Evolutionary conservation across 495 filamentous ascomycete species (phyloP).

Genomic region (Hyaloscypha hepaticicola): DNA sequence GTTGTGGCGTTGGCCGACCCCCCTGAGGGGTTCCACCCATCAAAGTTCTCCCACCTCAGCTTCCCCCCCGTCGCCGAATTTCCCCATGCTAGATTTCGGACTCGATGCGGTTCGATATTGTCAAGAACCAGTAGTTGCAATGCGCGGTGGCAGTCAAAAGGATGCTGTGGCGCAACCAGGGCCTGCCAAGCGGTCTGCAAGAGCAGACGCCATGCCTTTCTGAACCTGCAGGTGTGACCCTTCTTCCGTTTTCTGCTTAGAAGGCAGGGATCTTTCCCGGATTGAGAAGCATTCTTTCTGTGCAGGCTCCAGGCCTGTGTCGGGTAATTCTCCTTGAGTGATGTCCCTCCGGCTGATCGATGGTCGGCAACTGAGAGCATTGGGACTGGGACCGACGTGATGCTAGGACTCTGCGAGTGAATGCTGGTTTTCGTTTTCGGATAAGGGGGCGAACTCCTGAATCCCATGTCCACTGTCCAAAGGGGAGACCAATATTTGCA

Average conservation of each 20-base stretch:
- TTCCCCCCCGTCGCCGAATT: background rate
- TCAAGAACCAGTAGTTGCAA: background rate
- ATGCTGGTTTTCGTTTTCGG: background rate
- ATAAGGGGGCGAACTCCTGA: background rate
- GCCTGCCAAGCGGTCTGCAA: background rate
- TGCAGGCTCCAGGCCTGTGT: conserved; percentile 1
- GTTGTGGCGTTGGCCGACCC: background rate
- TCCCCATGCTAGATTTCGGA: background rate
- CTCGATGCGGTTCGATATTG: background rate
- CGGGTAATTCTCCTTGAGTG: background rate
- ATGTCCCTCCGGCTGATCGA: background rate
- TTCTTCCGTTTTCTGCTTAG: background rate
- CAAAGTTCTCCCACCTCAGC: background rate
- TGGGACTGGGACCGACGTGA: background rate
- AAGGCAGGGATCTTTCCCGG: conserved; percentile 10
- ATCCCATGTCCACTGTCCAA: background rate
- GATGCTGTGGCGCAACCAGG: background rate
- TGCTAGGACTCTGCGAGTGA: background rate
- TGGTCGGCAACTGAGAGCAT: background rate
- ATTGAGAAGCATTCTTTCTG: conserved; percentile 12
- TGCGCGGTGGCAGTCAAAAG: background rate
- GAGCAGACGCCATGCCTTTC: background rate
- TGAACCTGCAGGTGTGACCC: background rate
- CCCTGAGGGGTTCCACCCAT: background rate
- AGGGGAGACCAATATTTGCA: conserved; percentile 3